Evolutionary conservation across 106 monocot genomes (phyloP).

Genomic region (Phalaenopsis aphrodite): DNA sequence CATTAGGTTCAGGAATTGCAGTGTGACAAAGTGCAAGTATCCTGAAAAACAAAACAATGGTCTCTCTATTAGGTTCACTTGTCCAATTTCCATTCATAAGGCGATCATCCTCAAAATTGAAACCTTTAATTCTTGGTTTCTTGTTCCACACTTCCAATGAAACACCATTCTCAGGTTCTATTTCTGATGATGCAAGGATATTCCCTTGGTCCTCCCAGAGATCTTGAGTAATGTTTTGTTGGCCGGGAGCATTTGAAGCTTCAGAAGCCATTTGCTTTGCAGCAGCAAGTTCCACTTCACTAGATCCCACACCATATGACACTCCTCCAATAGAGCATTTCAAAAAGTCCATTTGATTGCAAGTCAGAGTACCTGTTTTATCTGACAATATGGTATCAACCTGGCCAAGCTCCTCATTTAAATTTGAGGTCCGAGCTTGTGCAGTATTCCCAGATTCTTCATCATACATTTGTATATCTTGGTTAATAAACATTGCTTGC

Average conservation of each 20-base stretch:
- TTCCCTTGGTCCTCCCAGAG: constrained; percentile 9
- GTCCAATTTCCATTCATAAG: constrained; percentile 79
- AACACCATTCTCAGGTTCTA: constrained; percentile 19
- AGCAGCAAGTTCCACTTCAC: constrained; percentile 46
- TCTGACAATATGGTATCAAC: constrained; percentile 44
- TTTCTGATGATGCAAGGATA: constrained; percentile 22
- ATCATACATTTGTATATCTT: constrained; percentile 19
- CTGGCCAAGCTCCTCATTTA: constrained; percentile 51
- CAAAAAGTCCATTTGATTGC: constrained; percentile 51
- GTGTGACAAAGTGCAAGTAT: constrained; percentile 78
- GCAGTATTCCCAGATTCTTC: constrained; percentile 39
- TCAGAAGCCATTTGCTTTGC: constrained; percentile 40
- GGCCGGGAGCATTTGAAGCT: constrained; percentile 5
- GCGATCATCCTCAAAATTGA: constrained; percentile 66
- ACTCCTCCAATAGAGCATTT: constrained; percentile 44
- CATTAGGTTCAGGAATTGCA: constrained; percentile 58
- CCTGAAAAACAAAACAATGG: constrained; percentile 48
- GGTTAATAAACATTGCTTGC: constrained; percentile 13
- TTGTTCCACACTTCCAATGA: constrained; percentile 9
- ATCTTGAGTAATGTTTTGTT: constrained; percentile 9
- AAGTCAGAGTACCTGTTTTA: constrained; percentile 46
- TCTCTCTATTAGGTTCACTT: constrained; percentile 28
- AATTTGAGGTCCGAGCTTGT: constrained; percentile 38
- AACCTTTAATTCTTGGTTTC: constrained; percentile 45
- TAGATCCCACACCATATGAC: constrained; percentile 36